These are phyloP conservation scores for Lachnellula subtilissima DNA, from an alignment of 2,329 filamentous ascomycete species.

Conservation along the genomic window DNA sequence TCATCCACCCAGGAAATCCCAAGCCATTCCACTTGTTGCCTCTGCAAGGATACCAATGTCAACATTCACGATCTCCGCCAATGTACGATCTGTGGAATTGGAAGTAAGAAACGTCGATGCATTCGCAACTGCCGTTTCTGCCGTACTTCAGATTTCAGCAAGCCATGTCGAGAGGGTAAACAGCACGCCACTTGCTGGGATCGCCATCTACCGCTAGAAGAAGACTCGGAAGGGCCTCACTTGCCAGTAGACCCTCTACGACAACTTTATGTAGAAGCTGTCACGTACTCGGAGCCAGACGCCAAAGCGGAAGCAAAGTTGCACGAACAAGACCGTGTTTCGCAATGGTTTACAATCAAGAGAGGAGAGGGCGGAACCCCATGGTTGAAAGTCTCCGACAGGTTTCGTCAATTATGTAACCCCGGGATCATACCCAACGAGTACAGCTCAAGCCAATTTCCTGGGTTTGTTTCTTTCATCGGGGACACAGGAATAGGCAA, in stretches of 20 bases:
- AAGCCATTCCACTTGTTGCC: not conserved
- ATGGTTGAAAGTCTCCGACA: conserved; percentile 3
- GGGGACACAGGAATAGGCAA: conserved; percentile 21
- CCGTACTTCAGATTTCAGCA: conserved; percentile 1
- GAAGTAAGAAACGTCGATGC: not conserved
- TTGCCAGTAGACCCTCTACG: conserved; percentile 1
- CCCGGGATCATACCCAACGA: conserved; percentile 5
- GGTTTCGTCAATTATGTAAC: conserved; percentile 7
- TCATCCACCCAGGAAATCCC: conserved; percentile 1
- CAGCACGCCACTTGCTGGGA: conserved; percentile 3
- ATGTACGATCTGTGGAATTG: not conserved
- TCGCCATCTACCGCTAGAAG: conserved; percentile 2
- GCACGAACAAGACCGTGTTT: conserved; percentile 4
- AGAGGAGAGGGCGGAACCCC: not conserved
- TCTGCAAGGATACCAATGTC: not conserved
- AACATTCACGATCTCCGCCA: conserved; percentile 2
- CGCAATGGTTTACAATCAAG: conserved; percentile 9
- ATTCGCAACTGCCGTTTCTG: conserved; percentile 5
- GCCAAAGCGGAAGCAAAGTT: not conserved
- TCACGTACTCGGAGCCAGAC: conserved; percentile 5
- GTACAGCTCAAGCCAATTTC: conserved; percentile 13
- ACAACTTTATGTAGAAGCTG: conserved; percentile 5
- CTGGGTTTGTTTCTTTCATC: conserved; percentile 24
- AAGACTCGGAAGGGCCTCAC: conserved; percentile 3
- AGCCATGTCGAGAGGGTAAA: not conserved